Conservation (phyloP, 1,284 basidiomycete genomes). For the Irpex rosettiformis region DNA sequence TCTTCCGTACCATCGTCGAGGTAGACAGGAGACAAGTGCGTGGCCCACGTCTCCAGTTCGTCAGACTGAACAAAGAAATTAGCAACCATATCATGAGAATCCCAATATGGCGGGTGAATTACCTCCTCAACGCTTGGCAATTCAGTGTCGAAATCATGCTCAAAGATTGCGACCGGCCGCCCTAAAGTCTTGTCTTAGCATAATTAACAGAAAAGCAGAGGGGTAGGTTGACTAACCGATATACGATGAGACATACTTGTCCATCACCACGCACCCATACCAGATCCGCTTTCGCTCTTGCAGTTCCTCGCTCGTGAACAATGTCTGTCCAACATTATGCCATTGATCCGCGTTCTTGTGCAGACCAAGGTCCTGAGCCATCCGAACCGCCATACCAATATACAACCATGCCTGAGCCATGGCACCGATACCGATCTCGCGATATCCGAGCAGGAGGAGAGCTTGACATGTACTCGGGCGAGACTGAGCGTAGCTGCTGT, state of each 20-base stretch:
- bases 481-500: conserved; percentile 61
- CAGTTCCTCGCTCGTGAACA: conserved; percentile 66
- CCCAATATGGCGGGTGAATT: conserved; percentile 17
- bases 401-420: conserved; percentile 87
- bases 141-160: conserved; percentile 77
- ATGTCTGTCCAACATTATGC: conserved; percentile 57
- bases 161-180: conserved; percentile 74
- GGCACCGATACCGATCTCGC: conserved; percentile 82
- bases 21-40: conserved; percentile 37
- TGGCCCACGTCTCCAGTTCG: conserved; percentile 57
- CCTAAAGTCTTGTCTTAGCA: conserved; percentile 30
- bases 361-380: conserved; percentile 86
- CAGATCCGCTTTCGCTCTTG: conserved; percentile 76
- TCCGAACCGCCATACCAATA: conserved; percentile 74
- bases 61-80: conserved; percentile 42
- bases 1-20: conserved; percentile 29
- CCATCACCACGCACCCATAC: conserved; percentile 79
- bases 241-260: conserved; percentile 78
- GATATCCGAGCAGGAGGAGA: conserved; percentile 73
- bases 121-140: conserved; percentile 67
- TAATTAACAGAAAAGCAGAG: background rate
- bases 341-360: conserved; percentile 74
- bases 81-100: background rate
- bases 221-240: conserved; percentile 48
- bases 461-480: conserved; percentile 73